These are phyloP conservation scores for Paramecium sexaurelia DNA, from an alignment of 73 alveolate genomes.

Conservation along the genomic window DNA sequence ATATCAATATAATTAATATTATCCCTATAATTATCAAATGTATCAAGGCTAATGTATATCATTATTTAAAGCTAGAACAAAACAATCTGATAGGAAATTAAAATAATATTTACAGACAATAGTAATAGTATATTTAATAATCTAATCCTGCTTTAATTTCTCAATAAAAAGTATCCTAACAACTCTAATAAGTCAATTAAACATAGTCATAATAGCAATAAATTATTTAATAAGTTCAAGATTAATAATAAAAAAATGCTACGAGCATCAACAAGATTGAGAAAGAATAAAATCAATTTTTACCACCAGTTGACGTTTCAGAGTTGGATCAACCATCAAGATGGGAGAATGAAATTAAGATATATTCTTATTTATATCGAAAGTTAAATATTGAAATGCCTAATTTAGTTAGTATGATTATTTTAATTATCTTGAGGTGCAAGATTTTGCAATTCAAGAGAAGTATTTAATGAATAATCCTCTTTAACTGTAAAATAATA, in stretches of 20 bases:
- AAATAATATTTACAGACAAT: not conserved
- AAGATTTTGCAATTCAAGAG: slow-evolving; percentile 27
- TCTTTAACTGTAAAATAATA: slow-evolving; percentile 38
- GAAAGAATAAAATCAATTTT: not conserved
- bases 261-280: not conserved
- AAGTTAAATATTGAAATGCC: slow-evolving; percentile 7
- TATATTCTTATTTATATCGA: not conserved
- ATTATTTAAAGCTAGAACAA: not conserved
- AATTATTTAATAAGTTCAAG: not conserved
- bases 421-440: not conserved
- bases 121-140: not conserved
- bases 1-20: not conserved
- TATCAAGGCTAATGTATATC: not conserved
- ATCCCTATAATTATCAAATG: not conserved
- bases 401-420: slow-evolving; percentile 28
- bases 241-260: not conserved
- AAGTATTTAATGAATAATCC: slow-evolving; percentile 39
- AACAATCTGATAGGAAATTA: not conserved
- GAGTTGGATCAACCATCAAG: slow-evolving; percentile 35
- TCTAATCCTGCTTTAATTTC: not conserved
- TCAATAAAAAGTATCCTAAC: not conserved
- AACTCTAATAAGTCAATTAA: not conserved
- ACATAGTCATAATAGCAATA: not conserved
- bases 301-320: slow-evolving; percentile 13
- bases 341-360: slow-evolving; percentile 40